These are phyloP conservation scores for Fragaria iinumae DNA, from an alignment of 306 rosid species.

Conservation along the genomic window DNA sequence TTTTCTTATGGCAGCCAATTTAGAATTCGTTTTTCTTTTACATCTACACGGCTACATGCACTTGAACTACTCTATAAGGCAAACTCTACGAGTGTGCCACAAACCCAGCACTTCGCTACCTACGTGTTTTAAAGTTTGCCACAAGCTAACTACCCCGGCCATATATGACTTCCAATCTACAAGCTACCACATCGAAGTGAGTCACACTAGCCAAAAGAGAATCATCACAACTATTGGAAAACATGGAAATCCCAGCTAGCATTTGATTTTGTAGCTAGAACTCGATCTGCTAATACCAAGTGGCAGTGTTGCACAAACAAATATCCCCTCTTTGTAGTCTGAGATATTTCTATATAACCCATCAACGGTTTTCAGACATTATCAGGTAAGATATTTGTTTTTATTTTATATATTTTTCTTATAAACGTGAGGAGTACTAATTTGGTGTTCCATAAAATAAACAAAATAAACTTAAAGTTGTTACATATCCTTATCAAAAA, in stretches of 20 bases:
- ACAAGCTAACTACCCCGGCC: not conserved
- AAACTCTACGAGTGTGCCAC: not conserved
- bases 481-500: not conserved
- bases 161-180: not conserved
- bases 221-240: slow-evolving; percentile 5
- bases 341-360: not conserved
- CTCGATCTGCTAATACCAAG: not conserved
- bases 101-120: not conserved
- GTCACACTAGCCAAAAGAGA: slow-evolving; percentile 10
- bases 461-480: not conserved
- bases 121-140: slow-evolving; percentile 4
- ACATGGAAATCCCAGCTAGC: not conserved
- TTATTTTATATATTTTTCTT: not conserved
- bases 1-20: not conserved
- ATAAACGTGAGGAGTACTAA: not conserved
- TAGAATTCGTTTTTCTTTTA: not conserved
- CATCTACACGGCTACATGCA: not conserved
- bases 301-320: not conserved
- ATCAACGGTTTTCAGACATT: not conserved
- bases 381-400: not conserved
- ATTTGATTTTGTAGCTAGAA: not conserved
- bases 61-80: not conserved
- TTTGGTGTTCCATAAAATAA: not conserved
- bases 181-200: not conserved
- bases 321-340: not conserved